Percentiles rank a stretch among this genome's conserved stretches.
These are phyloP conservation scores for Aristolochia fimbriata DNA, from an alignment of 164 flowering plant species.

Conservation along the genomic window DNA sequence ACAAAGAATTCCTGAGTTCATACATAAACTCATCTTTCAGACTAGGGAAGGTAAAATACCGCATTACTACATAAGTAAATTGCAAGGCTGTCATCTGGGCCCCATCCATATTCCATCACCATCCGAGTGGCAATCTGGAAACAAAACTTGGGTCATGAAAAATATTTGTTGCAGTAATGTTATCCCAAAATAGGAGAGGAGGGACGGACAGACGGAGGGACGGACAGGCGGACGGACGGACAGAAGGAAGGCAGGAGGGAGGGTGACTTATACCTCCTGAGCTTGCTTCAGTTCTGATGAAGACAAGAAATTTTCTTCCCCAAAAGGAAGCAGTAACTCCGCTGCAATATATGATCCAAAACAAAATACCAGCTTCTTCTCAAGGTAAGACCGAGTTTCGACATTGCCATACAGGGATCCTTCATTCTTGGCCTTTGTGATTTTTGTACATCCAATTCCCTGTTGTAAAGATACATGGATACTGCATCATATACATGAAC, in stretches of 20 bases:
- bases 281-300: constrained; percentile 71
- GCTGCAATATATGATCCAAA: constrained; percentile 90
- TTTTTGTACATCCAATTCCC: constrained; percentile 95
- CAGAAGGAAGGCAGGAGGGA: neutral
- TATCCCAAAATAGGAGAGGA: neutral
- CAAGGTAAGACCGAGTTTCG: constrained; percentile 80
- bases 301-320: constrained; percentile 82
- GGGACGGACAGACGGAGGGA: too few species aligned
- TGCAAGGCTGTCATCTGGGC: constrained; percentile 81
- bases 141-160: constrained; percentile 8
- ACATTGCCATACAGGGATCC: constrained; percentile 61
- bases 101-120: constrained; percentile 99
- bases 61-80: constrained; percentile 59
- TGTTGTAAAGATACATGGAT: constrained; percentile 16
- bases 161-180: too few species aligned
- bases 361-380: constrained; percentile 90
- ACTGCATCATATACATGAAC: too few species aligned
- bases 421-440: constrained; percentile 62
- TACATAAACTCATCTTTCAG: neutral
- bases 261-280: constrained; percentile 49
- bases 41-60: constrained; percentile 26
- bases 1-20: too few species aligned
- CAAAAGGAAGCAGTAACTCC: constrained; percentile 81
- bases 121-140: constrained; percentile 85
- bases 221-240: too few species aligned